Evolutionary conservation across 768 basidiomycete genomes (phyloP).

Genomic region (Daedaleopsis sinensis): DNA sequence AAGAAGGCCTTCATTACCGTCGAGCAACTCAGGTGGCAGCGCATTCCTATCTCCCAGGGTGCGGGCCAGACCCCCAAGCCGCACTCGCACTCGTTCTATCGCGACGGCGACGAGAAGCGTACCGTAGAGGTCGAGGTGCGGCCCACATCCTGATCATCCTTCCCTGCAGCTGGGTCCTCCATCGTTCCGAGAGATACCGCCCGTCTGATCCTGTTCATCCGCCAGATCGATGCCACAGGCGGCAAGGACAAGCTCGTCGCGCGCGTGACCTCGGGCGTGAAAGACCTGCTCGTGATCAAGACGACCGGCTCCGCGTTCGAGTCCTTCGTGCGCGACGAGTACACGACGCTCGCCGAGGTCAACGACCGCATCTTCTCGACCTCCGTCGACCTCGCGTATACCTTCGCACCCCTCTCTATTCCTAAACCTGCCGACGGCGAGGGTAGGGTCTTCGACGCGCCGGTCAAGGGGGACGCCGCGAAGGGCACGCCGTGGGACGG

Average conservation of each 20-base stretch:
- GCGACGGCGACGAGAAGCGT: conserved; percentile 91
- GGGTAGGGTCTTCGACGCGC: conserved; percentile 52
- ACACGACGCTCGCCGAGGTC: conserved; percentile 84
- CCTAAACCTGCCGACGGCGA: conserved; percentile 51
- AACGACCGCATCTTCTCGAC: conserved; percentile 91
- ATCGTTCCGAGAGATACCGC: not conserved
- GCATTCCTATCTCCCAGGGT: conserved; percentile 53
- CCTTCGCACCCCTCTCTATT: conserved; percentile 54
- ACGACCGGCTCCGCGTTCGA: conserved; percentile 86
- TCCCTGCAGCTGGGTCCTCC: no score
- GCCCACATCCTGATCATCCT: not conserved
- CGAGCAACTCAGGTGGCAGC: conserved; percentile 83
- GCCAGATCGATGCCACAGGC: conserved; percentile 62
- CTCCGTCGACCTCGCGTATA: conserved; percentile 76
- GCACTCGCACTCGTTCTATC: conserved; percentile 81
- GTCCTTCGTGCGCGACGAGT: conserved; percentile 81
- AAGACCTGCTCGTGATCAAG: conserved; percentile 90
- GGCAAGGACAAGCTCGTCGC: conserved; percentile 67
- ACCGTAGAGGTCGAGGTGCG: conserved; percentile 47
- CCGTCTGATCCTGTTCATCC: not conserved
- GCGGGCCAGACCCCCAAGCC: conserved; percentile 38
- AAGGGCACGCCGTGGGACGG: conserved; percentile 64
- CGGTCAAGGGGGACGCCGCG: conserved; percentile 16
- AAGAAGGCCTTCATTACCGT: conserved; percentile 69
- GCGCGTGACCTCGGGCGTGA: conserved; percentile 66